Conservation (phyloP, 2,329 filamentous ascomycete species). For the Aspergillus amoenus region DNA sequence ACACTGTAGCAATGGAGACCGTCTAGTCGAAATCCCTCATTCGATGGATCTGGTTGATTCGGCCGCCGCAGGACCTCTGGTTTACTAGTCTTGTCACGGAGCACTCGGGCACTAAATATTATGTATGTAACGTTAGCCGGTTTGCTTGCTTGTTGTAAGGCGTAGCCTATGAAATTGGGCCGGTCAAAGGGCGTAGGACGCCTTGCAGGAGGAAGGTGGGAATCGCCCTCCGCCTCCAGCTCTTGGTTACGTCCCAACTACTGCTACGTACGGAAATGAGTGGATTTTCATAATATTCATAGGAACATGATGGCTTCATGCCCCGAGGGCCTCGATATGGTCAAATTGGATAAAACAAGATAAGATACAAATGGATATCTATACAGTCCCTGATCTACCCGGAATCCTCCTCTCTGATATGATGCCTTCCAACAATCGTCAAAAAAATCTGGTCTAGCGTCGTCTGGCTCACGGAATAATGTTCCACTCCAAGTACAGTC, state of each 20-base stretch:
- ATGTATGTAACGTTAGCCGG: neutral
- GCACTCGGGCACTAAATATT: neutral
- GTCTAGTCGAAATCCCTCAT: neutral
- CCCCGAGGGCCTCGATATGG: too few relatives aligned
- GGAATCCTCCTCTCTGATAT: constrained; percentile 68
- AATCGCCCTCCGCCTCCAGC: neutral
- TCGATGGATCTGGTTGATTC: neutral
- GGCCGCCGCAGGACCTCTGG: too few relatives aligned
- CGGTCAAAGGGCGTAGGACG: neutral
- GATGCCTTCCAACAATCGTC: constrained; percentile 76
- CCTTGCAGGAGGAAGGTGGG: neutral
- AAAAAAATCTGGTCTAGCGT: constrained; percentile 91
- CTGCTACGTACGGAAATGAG: too few relatives aligned
- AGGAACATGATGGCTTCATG: too few relatives aligned
- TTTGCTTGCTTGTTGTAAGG: neutral
- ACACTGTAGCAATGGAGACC: neutral
- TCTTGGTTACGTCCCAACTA: too few relatives aligned
- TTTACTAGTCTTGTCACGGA: neutral
- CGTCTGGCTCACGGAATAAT: constrained; percentile 83
- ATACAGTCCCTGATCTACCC: neutral
- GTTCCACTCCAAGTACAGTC: constrained; percentile 68
- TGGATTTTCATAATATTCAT: too few relatives aligned
- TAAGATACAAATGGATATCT: too few relatives aligned
- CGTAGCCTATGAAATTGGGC: neutral
- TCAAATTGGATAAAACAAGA: too few relatives aligned